Evolutionary conservation across 805 yeast genomes (phyloP).

Genomic region (Kuraishia molischiana): DNA sequence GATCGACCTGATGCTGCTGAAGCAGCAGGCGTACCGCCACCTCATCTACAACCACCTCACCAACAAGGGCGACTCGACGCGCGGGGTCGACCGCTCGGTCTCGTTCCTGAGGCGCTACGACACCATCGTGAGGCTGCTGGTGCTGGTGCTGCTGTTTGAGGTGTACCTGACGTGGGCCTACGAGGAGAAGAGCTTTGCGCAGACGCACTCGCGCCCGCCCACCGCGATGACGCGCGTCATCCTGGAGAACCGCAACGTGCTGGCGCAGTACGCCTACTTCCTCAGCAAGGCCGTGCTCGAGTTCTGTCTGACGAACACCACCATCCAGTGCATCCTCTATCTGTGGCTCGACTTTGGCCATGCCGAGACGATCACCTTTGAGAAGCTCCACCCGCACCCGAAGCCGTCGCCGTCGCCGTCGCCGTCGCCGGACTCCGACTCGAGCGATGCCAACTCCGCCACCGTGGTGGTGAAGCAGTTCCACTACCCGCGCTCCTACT

Average conservation of each 20-base stretch:
- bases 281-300: conserved; percentile 37
- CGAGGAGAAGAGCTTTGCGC: conserved; percentile 52
- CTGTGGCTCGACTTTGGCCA: conserved; percentile 21
- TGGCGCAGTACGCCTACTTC: conserved; percentile 47
- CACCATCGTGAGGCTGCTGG: conserved; percentile 31
- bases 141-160: conserved; percentile 69
- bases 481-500: conserved; percentile 23
- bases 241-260: conserved; percentile 24
- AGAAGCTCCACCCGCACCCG: conserved; percentile 3
- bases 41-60: conserved; percentile 60
- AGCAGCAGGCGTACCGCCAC: conserved; percentile 85
- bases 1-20: conserved; percentile 73
- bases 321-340: conserved; percentile 24
- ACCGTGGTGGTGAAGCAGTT: conserved; percentile 10
- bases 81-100: background rate
- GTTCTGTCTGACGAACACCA: conserved; percentile 9
- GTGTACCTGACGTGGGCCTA: conserved; percentile 90
- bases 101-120: conserved; percentile 1
- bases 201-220: conserved; percentile 5
- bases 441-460: background rate
- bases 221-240: conserved; percentile 18
- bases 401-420: conserved; percentile 1
- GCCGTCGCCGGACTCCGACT: conserved; percentile 1
- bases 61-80: background rate
- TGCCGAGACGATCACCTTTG: conserved; percentile 10